These are phyloP conservation scores for Phaffomyces thermotolerans DNA, from an alignment of 805 yeast genomes.

Conservation along the genomic window DNA sequence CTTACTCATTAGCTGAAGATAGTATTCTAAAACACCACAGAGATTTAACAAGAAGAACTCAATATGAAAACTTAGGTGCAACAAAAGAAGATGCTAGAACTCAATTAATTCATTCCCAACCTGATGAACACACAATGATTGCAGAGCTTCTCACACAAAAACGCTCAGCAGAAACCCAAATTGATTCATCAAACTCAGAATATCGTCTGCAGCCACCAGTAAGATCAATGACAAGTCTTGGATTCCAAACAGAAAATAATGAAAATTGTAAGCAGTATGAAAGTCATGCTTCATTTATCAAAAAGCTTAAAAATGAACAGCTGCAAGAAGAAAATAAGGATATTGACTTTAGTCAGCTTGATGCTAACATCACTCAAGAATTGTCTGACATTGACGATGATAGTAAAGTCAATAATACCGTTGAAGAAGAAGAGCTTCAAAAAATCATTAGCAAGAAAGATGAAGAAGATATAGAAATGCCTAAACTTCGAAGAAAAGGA, in stretches of 20 bases:
- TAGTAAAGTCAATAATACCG: conserved; percentile 12
- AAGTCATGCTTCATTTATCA: too few relatives aligned
- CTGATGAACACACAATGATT: background rate
- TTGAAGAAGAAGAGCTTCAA: conserved; percentile 3
- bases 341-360: conserved; percentile 6
- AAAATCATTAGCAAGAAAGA: background rate
- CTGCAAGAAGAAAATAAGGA: background rate
- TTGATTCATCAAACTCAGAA: background rate
- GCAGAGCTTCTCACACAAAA: background rate
- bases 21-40: conserved; percentile 12
- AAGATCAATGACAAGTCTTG: background rate
- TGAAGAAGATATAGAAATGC: background rate
- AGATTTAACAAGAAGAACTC: background rate
- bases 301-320: background rate
- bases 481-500: background rate
- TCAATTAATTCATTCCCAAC: background rate
- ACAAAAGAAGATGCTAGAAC: too few relatives aligned
- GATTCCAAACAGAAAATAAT: background rate
- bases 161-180: background rate
- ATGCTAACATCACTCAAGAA: conserved; percentile 22
- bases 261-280: too few relatives aligned
- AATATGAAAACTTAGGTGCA: background rate
- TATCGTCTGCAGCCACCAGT: background rate
- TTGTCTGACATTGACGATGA: conserved; percentile 24
- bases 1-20: conserved; percentile 14